Conservation (phyloP, 495 filamentous ascomycete genomes). For the Hapsidospora chrysogenum region DNA sequence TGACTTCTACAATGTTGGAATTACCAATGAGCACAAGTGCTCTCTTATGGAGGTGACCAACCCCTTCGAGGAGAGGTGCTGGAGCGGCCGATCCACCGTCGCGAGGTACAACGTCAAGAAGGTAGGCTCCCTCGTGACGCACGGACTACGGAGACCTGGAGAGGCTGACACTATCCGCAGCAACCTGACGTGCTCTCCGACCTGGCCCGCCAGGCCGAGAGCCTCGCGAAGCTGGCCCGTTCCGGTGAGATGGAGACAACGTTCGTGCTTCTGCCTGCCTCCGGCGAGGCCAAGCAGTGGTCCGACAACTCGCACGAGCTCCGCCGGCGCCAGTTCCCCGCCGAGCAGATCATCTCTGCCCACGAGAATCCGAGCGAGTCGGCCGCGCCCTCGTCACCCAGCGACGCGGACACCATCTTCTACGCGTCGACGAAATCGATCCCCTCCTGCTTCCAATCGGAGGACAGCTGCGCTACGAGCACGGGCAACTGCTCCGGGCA, state of each 20-base stretch:
- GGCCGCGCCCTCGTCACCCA: constrained; percentile 8
- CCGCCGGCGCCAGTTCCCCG: constrained; percentile 15
- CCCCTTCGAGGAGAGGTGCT: constrained; percentile 23
- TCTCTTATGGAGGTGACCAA: constrained; percentile 21
- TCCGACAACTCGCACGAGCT: constrained; percentile 14
- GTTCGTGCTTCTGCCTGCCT: constrained; percentile 26
- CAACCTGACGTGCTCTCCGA: constrained; percentile 12
- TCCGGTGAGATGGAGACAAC: constrained; percentile 26
- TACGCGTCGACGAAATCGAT: constrained; percentile 10
- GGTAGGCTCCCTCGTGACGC: constrained; percentile 8
- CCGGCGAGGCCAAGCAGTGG: constrained; percentile 14
- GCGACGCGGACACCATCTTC: constrained; percentile 6
- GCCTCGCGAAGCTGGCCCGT: constrained; percentile 14
- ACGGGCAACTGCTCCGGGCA: constrained; percentile 66
- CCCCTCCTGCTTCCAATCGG: constrained; percentile 47
- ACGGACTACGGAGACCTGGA: not conserved
- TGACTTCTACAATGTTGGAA: constrained; percentile 12
- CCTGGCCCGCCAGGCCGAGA: constrained; percentile 16
- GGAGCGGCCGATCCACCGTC: constrained; percentile 24
- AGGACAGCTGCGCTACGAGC: constrained; percentile 37
- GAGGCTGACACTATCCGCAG: constrained; percentile 10
- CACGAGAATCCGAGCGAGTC: constrained; percentile 7
- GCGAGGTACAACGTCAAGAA: constrained; percentile 23
- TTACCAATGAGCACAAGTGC: constrained; percentile 12
- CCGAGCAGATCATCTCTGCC: constrained; percentile 13